Evolutionary conservation across 2,329 filamentous ascomycete species (phyloP), one percentile per base, ranked within the genome.

Genomic region (Parastagonospora nodorum): DNA sequence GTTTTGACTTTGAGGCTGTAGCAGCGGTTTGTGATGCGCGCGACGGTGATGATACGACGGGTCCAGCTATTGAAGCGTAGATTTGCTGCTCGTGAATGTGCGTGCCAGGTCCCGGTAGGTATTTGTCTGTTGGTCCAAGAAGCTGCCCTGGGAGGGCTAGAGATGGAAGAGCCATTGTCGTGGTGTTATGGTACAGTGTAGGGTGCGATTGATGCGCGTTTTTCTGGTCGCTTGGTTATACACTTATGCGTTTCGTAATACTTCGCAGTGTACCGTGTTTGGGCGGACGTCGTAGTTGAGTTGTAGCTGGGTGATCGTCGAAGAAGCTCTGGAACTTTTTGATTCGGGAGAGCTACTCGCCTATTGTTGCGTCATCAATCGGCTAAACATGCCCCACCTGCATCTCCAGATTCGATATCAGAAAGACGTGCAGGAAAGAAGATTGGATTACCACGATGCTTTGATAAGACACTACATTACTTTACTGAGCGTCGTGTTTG

Each of bases 51-150:
- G 64, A 66, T 31, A 74, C 75, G 56, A 93, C 84, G 35, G 83
- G 82, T 41, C 92, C 93, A 42, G 92, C 83, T 55, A 97, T 86
- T 15, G 92, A 96, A 52, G 92, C 87, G 73, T 88, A 88, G 61
- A 97, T 84, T 51, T 87, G 83, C 56, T 84, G 81, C 57, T 88
- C 81, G 75, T 90, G 83, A 59, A 96, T 80, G 74, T 97, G 91
- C 0, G 92, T 96, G 59, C 93, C 94, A 9, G 89, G 80, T 11
- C 93, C 93, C 27, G 91, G 83, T 35, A 82, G 76, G 74, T 88
- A 92, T 60, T 85, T 83, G 48, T 82, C 78, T 14, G 81, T 75
- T 14, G 87, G 77, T 28, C 89, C 92, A 35, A 99, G 84, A 39
- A 86, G 77, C 71, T 94, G 89, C 70, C 94, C 94, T 9, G 94